Evolutionary conservation across 768 basidiomycete species (phyloP), one percentile per base, ranked within the genome.

Genomic region (Stropharia rugosoannulata): DNA sequence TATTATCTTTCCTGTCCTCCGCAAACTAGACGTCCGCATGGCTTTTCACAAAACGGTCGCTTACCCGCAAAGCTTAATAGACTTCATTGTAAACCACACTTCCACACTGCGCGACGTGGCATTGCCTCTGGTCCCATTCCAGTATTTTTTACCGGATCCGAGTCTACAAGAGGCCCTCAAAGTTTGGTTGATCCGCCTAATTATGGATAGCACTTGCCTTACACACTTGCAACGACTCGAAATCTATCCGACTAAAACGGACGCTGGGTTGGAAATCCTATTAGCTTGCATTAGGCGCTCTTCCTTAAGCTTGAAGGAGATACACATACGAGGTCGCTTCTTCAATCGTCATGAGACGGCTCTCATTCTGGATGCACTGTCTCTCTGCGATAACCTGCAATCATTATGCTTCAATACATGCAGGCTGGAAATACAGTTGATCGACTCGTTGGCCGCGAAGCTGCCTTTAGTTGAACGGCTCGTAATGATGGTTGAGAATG

Each of bases 241-340:
- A 18, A 64, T 81, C 32, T 80, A 76, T 58, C 79, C 78, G 1
- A 76, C 78, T 4, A 65, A 63, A 39, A 64, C 64, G 35, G 49
- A 51, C 11, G 59, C 44, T 38, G 77, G 77, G 0, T 70, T 77
- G 29, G 62, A 73, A 18, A 63, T 71, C 4, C 64, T 78, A 10
- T 48, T 73, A 4, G 58, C 58, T 5, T 70, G 68, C 49, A 67
- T 77, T 18, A 45, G 66, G 5, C 66, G 71, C 1, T 70, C 74
- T 1, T 62, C 68, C 1, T 46, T 64, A 0, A 73, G 73, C 1
- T 61, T 81, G 19, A 66, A 60, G 10, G 62, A 59, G 0, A 62
- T 81, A 1, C 67, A 63, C 7, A 69, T 81, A 16, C 66, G 75
- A 35, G 77, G 78, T 54, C 73, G 75, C 1, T 79, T 77, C 58